Evolutionary conservation across 495 filamentous ascomycete species (phyloP), one percentile per base, ranked within the genome.

Genomic region (Neurospora hispaniola): DNA sequence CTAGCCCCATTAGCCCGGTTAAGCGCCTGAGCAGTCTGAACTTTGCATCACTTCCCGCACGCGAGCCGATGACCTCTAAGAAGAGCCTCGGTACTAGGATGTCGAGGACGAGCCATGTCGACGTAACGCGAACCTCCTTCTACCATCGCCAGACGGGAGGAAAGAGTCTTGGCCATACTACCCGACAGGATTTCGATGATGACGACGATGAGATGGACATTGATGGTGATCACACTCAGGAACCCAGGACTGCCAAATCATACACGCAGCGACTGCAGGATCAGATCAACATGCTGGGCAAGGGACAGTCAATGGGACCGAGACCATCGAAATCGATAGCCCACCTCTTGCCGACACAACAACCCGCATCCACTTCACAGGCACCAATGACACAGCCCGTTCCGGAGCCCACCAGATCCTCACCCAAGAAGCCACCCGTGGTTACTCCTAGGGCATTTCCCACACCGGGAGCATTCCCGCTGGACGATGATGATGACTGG

Each of bases 191-290:
- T 38, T 77, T 83, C 16, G 71, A 77, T 35, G 81, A 86, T 23
- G 80, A 86, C 3, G 83, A 86, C 8, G 35, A 86, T 39, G 85
- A 85, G 10, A 87, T 89, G 84, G 89, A 92, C 73, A 72, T 87
- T 8, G 89, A 92, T 69, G 84, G 88, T 8, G 82, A 88, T 6
- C 77, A 77, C 6, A 77, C 81, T 6, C 80, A 84, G 73, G 84
- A 79, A n/a, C 54, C 73, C 11, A 78, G 78, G 27, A 75, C 85
- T 31, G 76, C 79, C 38, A 97, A 96, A 78, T 94, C 93, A 8
- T 94, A 94, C 5, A 98, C 96, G 3, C 94, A 98, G 78, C 86
- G 91, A 11, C 85, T 99, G 20, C 92, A 96, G 73, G 96, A 98
- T 73, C 92, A 93, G 76, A 97, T 99, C 76, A 95, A 90, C 78